These are phyloP conservation scores for Wilhelminamyces savonicus DNA, from an alignment of 805 yeast species.

Conservation along the genomic window DNA sequence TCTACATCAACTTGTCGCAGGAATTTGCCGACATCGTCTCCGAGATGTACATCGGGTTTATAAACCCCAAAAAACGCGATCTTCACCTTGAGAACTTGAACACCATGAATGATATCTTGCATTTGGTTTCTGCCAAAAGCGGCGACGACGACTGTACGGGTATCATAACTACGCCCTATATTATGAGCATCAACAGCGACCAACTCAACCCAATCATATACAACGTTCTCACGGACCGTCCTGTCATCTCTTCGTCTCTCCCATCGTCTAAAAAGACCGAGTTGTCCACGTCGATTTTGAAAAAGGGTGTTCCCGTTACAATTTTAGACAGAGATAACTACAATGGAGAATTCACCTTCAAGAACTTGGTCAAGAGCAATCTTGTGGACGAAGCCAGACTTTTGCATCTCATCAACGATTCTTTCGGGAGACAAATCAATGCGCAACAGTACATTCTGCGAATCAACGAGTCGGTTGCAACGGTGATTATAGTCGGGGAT, in stretches of 20 bases:
- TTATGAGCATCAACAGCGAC: conserved; percentile 51
- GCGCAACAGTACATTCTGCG: conserved; percentile 60
- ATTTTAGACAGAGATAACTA: conserved; percentile 29
- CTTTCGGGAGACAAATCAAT: conserved; percentile 69
- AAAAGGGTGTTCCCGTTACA: conserved; percentile 63
- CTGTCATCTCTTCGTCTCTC: conserved; percentile 83
- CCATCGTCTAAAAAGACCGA: conserved; percentile 63
- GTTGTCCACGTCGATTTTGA: conserved; percentile 70
- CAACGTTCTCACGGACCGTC: conserved; percentile 86
- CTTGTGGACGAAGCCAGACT: conserved; percentile 52
- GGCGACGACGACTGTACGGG: conserved; percentile 56
- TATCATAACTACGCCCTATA: conserved; percentile 74
- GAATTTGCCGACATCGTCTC: conserved; percentile 63
- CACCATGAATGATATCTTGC: conserved; percentile 56
- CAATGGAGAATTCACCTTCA: conserved; percentile 32
- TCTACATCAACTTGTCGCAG: conserved; percentile 77
- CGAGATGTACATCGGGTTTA: conserved; percentile 57
- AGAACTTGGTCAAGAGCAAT: conserved; percentile 27
- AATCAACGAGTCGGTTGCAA: conserved; percentile 61
- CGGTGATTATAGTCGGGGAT: conserved; percentile 81
- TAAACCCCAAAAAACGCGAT: conserved; percentile 38
- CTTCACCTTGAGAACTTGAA: conserved; percentile 60
- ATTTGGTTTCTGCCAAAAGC: conserved; percentile 38
- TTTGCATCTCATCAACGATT: conserved; percentile 61
- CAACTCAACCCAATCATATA: conserved; percentile 81